phyloP scores from a whole-genome alignment of 768 basidiomycete species.

The Auricularia auricula-judae region DNA sequence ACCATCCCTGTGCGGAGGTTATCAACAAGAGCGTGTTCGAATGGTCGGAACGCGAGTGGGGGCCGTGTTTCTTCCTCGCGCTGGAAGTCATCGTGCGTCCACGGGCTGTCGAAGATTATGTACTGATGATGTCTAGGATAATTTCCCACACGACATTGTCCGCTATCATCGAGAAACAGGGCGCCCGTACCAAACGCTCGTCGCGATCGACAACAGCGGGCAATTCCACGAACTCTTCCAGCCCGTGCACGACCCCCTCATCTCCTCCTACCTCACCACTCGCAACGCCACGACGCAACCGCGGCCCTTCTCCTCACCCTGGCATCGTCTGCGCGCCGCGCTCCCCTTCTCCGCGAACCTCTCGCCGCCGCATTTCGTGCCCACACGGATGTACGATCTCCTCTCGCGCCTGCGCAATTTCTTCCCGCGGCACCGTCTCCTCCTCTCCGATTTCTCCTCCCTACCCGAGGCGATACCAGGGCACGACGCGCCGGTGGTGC shows the following conservation, averaged over 20 bases:
- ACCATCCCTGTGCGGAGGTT: conserved; percentile 60
- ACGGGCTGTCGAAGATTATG: no score
- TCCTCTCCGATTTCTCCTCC: conserved; percentile 85
- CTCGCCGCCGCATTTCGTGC: conserved; percentile 79
- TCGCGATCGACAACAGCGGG: conserved; percentile 66
- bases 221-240: conserved; percentile 81
- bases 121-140: conserved; percentile 46
- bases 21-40: conserved; percentile 75
- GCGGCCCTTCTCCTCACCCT: conserved; percentile 43
- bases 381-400: conserved; percentile 80
- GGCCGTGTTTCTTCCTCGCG: conserved; percentile 87
- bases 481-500: conserved; percentile 80
- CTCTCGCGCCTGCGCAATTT: conserved; percentile 68
- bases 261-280: conserved; percentile 63
- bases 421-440: conserved; percentile 88
- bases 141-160: conserved; percentile 91
- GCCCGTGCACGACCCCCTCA: conserved; percentile 74
- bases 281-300: conserved; percentile 48
- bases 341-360: conserved; percentile 90
- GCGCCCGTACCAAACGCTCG: conserved; percentile 72
- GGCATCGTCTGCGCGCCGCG: conserved; percentile 47
- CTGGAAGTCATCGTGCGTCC: conserved; percentile 85
- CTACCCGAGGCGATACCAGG: conserved; percentile 81
- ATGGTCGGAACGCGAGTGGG: conserved; percentile 62
- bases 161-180: conserved; percentile 77